Percentiles rank a stretch among this genome's conserved stretches.
Conservation (phyloP, 2,329 filamentous ascomycete species). For the Rugonectria rugulosa region DNA sequence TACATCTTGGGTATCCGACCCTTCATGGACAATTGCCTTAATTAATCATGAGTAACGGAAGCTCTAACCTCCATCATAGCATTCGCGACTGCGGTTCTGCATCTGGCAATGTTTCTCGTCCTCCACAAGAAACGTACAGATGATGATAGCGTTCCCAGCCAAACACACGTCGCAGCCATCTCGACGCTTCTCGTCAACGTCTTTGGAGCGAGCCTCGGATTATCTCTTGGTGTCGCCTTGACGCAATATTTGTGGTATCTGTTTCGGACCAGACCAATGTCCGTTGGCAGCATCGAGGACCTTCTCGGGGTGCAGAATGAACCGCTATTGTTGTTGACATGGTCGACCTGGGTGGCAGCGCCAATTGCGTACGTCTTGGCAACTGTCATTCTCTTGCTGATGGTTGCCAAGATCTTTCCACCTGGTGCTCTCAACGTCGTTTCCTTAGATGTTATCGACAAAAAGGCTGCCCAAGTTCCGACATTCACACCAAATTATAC, state of each 20-base stretch:
- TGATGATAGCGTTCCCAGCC: not conserved
- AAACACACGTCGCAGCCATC: not conserved
- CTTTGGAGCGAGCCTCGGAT: not conserved
- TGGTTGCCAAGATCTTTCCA: slow-evolving; percentile 3
- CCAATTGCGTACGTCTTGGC: not conserved
- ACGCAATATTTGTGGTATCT: slow-evolving; percentile 3
- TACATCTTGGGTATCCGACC: not conserved
- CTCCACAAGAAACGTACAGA: not conserved
- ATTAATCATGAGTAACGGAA: too few relatives aligned
- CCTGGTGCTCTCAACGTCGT: slow-evolving; percentile 6
- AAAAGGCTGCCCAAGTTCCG: not conserved
- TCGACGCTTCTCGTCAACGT: not conserved
- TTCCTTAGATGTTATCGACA: not conserved
- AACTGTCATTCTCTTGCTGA: not conserved
- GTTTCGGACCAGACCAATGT: slow-evolving; percentile 3
- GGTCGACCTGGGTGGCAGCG: not conserved
- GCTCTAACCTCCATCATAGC: too few relatives aligned
- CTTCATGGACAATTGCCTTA: too few relatives aligned
- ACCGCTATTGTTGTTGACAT: not conserved
- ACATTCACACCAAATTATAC: not conserved
- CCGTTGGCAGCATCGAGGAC: not conserved
- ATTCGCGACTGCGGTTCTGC: too few relatives aligned
- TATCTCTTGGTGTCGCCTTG: not conserved
- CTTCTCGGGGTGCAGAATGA: not conserved
- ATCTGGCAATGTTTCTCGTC: not conserved